These are phyloP conservation scores for Pythium inflatum DNA, from an alignment of 352 stramenopile species.

Conservation along the genomic window DNA sequence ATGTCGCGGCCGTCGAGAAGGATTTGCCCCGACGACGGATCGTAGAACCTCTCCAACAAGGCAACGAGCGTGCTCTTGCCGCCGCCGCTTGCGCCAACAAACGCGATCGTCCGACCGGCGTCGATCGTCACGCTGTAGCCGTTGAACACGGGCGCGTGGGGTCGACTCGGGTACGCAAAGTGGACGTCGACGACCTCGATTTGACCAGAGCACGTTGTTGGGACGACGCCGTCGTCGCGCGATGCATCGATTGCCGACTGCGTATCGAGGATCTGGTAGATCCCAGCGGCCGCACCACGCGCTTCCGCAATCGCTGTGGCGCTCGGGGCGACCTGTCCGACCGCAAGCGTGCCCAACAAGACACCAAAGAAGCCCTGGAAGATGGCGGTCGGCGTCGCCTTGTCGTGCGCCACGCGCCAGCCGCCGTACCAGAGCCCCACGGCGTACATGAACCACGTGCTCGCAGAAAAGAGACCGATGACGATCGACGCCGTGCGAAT, in stretches of 20 bases:
- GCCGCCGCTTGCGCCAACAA: constrained; percentile 39
- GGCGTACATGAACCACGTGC: constrained; percentile 53
- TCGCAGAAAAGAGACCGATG: constrained; percentile 43
- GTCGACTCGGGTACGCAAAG: constrained; percentile 75
- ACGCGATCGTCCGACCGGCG: constrained; percentile 37
- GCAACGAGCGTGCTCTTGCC: constrained; percentile 50
- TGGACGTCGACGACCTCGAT: constrained; percentile 53
- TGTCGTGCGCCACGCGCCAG: constrained; percentile 40
- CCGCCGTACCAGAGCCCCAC: constrained; percentile 62
- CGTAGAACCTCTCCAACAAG: constrained; percentile 88
- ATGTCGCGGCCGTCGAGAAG: constrained; percentile 71
- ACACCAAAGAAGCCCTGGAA: constrained; percentile 54
- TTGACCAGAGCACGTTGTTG: constrained; percentile 35
- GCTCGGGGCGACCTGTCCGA: constrained; percentile 53
- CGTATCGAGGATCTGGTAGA: constrained; percentile 63
- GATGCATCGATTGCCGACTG: constrained; percentile 51
- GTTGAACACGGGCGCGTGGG: constrained; percentile 39
- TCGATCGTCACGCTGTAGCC: constrained; percentile 39
- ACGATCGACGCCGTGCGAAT: constrained; percentile 33
- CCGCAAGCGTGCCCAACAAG: constrained; percentile 44
- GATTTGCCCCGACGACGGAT: constrained; percentile 62
- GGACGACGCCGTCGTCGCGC: constrained; percentile 33
- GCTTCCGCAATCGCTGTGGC: constrained; percentile 46
- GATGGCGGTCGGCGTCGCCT: constrained; percentile 37
- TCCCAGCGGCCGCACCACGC: constrained; percentile 36